Evolutionary conservation across 768 basidiomycete species (phyloP).

Genomic region (Pleurotus cornucopiae): DNA sequence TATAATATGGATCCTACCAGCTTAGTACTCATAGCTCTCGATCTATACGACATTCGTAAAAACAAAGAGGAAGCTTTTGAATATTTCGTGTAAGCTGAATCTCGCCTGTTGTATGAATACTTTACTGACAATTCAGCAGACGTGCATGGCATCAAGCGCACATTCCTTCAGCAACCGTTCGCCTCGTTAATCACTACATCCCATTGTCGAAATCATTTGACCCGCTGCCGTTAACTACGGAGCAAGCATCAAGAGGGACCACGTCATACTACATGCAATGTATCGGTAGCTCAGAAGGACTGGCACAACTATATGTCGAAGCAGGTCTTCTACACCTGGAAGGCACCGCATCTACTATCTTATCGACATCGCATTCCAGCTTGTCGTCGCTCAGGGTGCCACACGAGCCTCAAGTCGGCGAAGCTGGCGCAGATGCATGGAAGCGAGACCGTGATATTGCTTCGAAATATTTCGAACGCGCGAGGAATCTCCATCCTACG

Average conservation of each 20-base stretch:
- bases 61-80: conserved; percentile 78
- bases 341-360: conserved; percentile 67
- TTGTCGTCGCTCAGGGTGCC: conserved; percentile 76
- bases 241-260: conserved; percentile 46
- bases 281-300: conserved; percentile 60
- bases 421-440: conserved; percentile 69
- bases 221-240: conserved; percentile 24
- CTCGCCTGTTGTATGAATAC: background rate
- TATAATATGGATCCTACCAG: conserved; percentile 90
- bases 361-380: conserved; percentile 71
- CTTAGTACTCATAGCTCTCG: conserved; percentile 65
- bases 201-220: conserved; percentile 47
- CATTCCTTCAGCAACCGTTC: conserved; percentile 72
- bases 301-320: conserved; percentile 75
- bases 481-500: conserved; percentile 51
- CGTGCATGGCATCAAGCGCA: conserved; percentile 81
- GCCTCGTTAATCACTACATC: conserved; percentile 70
- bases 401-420: conserved; percentile 40
- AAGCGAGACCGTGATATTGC: conserved; percentile 70
- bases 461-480: conserved; percentile 67
- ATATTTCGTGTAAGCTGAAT: conserved; percentile 61
- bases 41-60: conserved; percentile 70
- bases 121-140: conserved; percentile 29
- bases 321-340: conserved; percentile 80
- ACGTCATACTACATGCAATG: conserved; percentile 58